Percentiles rank a stretch among this genome's conserved stretches.
Evolutionary conservation across 1,284 basidiomycete species (phyloP).

Genomic region (Tilletiopsis washingtonensis): DNA sequence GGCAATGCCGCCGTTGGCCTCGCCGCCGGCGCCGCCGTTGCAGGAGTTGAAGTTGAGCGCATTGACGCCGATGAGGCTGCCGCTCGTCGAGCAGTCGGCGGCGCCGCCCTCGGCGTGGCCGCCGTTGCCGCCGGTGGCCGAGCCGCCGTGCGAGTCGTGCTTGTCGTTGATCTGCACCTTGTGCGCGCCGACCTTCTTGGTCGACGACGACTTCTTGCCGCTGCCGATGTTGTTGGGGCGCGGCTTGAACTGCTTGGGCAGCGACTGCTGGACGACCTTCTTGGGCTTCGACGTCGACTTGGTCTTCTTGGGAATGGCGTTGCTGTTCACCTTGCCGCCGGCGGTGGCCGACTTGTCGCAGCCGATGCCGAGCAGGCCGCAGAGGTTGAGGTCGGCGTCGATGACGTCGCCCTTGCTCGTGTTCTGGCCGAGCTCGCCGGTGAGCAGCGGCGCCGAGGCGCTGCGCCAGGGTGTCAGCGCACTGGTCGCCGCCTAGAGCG

Average conservation of each 20-base stretch:
- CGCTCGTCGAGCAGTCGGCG: slow-evolving; percentile 7
- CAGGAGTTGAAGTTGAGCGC: slow-evolving; percentile 15
- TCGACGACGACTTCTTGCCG: neutral
- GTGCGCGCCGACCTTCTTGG: neutral
- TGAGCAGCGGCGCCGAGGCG: neutral
- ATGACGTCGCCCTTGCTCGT: neutral
- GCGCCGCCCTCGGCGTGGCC: slow-evolving; percentile 9
- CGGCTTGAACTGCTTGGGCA: too few relatives aligned
- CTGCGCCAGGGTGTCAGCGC: neutral
- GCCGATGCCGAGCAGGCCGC: neutral
- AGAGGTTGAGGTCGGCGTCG: neutral
- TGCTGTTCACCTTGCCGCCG: neutral
- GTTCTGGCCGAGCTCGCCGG: neutral
- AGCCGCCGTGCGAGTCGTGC: slow-evolving; percentile 3
- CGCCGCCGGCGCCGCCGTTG: slow-evolving; percentile 6
- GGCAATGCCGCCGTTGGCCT: neutral
- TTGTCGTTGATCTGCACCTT: neutral
- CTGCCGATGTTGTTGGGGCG: neutral
- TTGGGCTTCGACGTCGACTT: neutral
- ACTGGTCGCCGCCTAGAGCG: neutral
- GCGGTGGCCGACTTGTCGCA: neutral
- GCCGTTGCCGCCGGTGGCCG: slow-evolving; percentile 9
- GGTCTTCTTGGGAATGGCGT: neutral
- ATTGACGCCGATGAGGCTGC: slow-evolving; percentile 8
- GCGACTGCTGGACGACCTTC: too few relatives aligned